Conservation (phyloP, 2,329 filamentous ascomycete genomes). For the Alternaria rosae region DNA sequence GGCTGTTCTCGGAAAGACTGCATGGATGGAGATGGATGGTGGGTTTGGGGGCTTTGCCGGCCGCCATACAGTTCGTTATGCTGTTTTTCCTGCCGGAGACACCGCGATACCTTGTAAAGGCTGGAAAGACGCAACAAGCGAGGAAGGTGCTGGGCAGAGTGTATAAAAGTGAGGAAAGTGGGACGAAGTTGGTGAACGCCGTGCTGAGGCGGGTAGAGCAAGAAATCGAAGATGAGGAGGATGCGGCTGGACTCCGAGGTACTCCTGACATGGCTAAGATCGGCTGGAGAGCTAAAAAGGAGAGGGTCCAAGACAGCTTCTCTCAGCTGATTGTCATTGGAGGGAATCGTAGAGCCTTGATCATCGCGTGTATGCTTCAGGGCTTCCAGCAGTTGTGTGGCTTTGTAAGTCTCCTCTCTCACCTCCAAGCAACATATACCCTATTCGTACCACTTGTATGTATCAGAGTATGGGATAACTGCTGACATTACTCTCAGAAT, state of each 20-base stretch:
- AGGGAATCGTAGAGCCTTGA: slow-evolving; percentile 75
- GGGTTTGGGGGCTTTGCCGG: slow-evolving; percentile 80
- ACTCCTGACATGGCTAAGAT: slow-evolving; percentile 40
- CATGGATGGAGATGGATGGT: slow-evolving; percentile 90
- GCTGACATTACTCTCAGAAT: slow-evolving; percentile 41
- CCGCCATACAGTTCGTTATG: slow-evolving; percentile 72
- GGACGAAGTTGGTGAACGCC: slow-evolving; percentile 59
- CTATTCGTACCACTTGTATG: background rate
- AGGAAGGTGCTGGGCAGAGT: slow-evolving; percentile 69
- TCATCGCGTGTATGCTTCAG: slow-evolving; percentile 86
- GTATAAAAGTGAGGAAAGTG: slow-evolving; percentile 56
- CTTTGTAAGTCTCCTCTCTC: slow-evolving; percentile 41
- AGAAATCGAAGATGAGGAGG: slow-evolving; percentile 75
- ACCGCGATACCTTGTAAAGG: slow-evolving; percentile 83
- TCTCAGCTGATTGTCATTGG: slow-evolving; percentile 52
- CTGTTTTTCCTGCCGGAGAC: slow-evolving; percentile 83
- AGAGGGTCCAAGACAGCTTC: slow-evolving; percentile 63
- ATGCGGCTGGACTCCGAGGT: slow-evolving; percentile 53
- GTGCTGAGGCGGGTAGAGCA: slow-evolving; percentile 74
- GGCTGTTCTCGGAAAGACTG: slow-evolving; percentile 66
- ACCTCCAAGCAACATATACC: background rate
- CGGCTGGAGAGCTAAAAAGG: slow-evolving; percentile 48
- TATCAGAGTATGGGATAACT: background rate
- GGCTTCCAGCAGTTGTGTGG: slow-evolving; percentile 86
- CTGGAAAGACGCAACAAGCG: slow-evolving; percentile 67